Percentiles rank a stretch among this genome's conserved stretches.
phyloP scores from a whole-genome alignment of 495 filamentous ascomycete species.

The Aspergillus egyptiacus region DNA sequence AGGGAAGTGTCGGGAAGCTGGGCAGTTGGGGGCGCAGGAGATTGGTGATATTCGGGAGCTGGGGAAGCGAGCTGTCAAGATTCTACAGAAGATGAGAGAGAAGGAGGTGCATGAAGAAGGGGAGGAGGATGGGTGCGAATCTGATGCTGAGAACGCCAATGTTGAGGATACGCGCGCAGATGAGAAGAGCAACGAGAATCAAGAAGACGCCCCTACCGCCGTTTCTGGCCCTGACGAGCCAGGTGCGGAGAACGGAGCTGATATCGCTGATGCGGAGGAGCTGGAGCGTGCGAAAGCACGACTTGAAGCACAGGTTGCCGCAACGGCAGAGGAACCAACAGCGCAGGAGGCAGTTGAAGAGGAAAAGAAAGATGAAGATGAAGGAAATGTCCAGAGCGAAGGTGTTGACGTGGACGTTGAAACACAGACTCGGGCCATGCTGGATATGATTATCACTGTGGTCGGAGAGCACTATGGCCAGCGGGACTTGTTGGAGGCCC shows the following conservation, averaged over 20 bases:
- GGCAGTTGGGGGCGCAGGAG: conserved; percentile 43
- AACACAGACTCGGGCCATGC: conserved; percentile 43
- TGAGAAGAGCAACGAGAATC: conserved; percentile 12
- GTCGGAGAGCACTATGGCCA: conserved; percentile 90
- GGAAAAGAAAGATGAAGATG: background rate
- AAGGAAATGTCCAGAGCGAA: background rate
- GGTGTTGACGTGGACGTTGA: conserved; percentile 15
- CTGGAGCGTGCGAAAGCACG: conserved; percentile 56
- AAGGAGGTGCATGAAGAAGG: conserved; percentile 21
- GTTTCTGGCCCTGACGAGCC: conserved; percentile 21
- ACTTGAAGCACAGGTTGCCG: conserved; percentile 45
- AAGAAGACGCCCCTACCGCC: conserved; percentile 7
- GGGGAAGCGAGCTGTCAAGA: conserved; percentile 43
- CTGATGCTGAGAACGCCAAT: conserved; percentile 19
- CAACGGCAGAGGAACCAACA: conserved; percentile 9
- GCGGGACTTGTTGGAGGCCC: conserved; percentile 70
- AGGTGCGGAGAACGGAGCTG: conserved; percentile 21
- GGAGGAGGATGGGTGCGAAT: conserved; percentile 25
- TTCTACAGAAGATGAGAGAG: conserved; percentile 41
- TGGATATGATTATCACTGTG: conserved; percentile 90
- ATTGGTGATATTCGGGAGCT: conserved; percentile 46
- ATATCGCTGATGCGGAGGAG: conserved; percentile 17
- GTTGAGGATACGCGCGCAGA: conserved; percentile 13
- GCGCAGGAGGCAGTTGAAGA: background rate
- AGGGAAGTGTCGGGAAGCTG: conserved; percentile 44